Conservation (phyloP, 2,329 filamentous ascomycete species). For the Cadophora sp. region DNA sequence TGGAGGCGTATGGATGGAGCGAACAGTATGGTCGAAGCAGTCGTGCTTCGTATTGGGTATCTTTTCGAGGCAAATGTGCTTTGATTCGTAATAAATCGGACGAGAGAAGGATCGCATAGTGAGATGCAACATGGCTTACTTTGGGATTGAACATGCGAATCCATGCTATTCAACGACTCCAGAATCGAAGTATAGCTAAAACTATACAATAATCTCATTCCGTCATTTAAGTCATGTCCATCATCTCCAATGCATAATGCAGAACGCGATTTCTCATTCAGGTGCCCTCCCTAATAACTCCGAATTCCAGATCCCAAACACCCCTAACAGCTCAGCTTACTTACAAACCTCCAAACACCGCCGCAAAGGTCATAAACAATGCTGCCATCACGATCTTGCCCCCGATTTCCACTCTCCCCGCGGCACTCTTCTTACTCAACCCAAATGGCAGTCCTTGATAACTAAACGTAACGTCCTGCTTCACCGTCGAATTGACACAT, state of each 20-base stretch:
- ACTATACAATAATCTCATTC: constrained; percentile 5
- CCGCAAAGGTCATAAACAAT: constrained; percentile 24
- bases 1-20: not conserved
- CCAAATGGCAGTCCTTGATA: constrained; percentile 63
- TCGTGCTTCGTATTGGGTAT: not conserved
- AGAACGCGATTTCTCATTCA: not conserved
- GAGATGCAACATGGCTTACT: not conserved
- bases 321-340: not conserved
- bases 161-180: not conserved
- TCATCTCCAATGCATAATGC: constrained; percentile 12
- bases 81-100: not conserved
- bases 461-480: constrained; percentile 75
- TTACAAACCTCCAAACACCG: constrained; percentile 30
- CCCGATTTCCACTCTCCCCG: constrained; percentile 22
- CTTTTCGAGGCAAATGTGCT: not conserved
- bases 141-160: not conserved
- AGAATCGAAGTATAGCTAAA: not conserved
- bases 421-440: constrained; percentile 40
- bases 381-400: constrained; percentile 22
- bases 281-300: not conserved
- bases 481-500: constrained; percentile 69
- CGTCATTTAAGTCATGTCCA: not conserved
- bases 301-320: not conserved
- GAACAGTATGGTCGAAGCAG: not conserved
- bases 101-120: not conserved